Evolutionary conservation across 2,329 filamentous ascomycete species (phyloP), one percentile per base, ranked within the genome.

Genomic region (Fusarium irregulare): DNA sequence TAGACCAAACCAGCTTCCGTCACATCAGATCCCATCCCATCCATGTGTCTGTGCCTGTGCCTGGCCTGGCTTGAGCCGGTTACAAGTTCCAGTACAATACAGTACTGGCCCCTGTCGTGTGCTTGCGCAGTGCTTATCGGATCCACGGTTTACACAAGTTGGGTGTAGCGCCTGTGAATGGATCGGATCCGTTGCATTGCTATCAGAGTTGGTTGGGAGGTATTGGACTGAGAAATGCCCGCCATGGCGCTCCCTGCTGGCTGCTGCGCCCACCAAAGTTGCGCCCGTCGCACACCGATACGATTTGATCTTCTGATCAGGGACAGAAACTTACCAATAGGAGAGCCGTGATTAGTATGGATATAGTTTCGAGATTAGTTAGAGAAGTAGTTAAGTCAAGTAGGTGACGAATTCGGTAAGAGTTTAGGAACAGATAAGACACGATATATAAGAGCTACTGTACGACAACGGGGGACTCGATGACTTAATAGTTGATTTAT

Each of bases 251-350:
- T 59, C 60, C 62, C 60, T 65, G 46, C 45, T 64, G 56, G 59
- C 60, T 65, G 46, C 48, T 64, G 56, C 64, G 68, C 64, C 68
- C 53, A 64, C 67, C 48, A 62, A 44, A 48, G 55, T 64, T 73
- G 73, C 73, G 73, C 72, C 73, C 73, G 73, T 64, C 61, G 60
- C 60, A 69, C 71, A 70, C 72, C 70, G 72, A 68, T 67, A 41
- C 34, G 49, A 37, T 53, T 53, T 71, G 68, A 67, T 60, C 54
- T 66, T 66, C 47, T 56, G 62, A 42, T 58, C 57, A 61, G 63
- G 65, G 60, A 70, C 53, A 48, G 55, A 46, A 59, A 75, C 73
- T 76, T 68, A 75, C 73, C 73, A 75, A 76, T 76, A 57, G 63
- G 55, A 50, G 46, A 57, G 64, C 54, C 41, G 61, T 68, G 65